Conservation (phyloP, 2,329 filamentous ascomycete species). For the Aspergillus bombycis region DNA sequence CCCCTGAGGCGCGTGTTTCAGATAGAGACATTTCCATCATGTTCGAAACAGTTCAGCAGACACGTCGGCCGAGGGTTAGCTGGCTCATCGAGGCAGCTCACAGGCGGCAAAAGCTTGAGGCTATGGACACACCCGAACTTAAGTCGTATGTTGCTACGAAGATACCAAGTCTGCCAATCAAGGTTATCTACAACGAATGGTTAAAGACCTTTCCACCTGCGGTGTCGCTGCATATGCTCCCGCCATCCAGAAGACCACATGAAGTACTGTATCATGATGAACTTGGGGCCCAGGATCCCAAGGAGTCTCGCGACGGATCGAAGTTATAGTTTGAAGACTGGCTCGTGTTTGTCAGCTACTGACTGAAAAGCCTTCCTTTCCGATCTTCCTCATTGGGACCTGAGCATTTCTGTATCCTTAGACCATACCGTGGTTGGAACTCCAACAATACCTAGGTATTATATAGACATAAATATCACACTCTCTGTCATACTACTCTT, state of each 20-base stretch:
- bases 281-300: background rate
- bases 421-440: background rate
- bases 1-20: background rate
- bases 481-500: background rate
- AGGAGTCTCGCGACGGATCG: background rate
- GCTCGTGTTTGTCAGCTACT: background rate
- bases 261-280: background rate
- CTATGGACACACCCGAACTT: background rate
- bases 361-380: too few relatives aligned
- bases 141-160: background rate
- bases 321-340: background rate
- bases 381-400: too few relatives aligned
- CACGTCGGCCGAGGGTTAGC: background rate
- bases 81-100: background rate
- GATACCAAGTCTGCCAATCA: background rate
- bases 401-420: background rate
- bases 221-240: background rate
- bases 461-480: background rate
- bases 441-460: background rate
- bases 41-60: background rate
- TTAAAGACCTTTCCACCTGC: background rate
- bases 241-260: background rate
- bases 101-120: background rate
- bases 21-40: background rate
- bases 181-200: background rate